Conservation (phyloP, 805 yeast species). For the Metschnikowia kofuensis region DNA sequence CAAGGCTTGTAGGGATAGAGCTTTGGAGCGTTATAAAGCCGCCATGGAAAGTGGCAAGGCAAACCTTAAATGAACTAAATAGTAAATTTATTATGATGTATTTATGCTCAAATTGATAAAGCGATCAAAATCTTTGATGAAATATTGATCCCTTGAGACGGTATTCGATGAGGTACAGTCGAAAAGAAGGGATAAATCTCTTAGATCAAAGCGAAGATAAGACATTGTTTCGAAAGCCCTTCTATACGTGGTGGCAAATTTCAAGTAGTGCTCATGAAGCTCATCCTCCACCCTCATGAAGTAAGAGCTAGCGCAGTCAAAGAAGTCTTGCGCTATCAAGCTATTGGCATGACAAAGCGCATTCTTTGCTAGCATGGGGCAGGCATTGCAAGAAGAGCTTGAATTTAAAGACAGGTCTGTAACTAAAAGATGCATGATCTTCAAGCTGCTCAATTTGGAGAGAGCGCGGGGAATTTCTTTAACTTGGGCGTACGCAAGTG, state of each 20-base stretch:
- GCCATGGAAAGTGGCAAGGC: slow-evolving; percentile 24
- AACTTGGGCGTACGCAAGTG: slow-evolving; percentile 11
- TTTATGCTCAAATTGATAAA: background rate
- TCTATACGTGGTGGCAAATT: slow-evolving; percentile 2
- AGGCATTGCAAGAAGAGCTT: slow-evolving; percentile 8
- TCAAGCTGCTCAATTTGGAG: background rate
- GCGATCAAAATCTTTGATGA: slow-evolving; percentile 7
- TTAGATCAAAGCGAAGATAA: slow-evolving; percentile 14
- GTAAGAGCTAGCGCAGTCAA: slow-evolving; percentile 13
- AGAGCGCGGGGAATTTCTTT: slow-evolving; percentile 4
- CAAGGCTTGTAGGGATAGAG: slow-evolving; percentile 38
- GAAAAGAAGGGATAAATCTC: slow-evolving; percentile 10
- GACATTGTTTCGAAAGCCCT: background rate
- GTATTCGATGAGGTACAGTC: slow-evolving; percentile 5
- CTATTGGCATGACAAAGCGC: slow-evolving; percentile 11
- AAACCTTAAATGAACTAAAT: slow-evolving; percentile 2
- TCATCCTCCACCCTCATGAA: slow-evolving; percentile 5
- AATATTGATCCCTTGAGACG: slow-evolving; percentile 1
- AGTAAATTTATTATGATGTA: background rate
- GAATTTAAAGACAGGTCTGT: slow-evolving; percentile 8
- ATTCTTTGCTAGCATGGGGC: slow-evolving; percentile 6
- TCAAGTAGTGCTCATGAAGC: slow-evolving; percentile 10
- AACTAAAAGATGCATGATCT: slow-evolving; percentile 12
- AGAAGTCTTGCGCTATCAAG: slow-evolving; percentile 14
- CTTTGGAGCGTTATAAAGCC: slow-evolving; percentile 39